phyloP scores from a whole-genome alignment of 139 green algal species.

The Chlorella vulgaris region DNA sequence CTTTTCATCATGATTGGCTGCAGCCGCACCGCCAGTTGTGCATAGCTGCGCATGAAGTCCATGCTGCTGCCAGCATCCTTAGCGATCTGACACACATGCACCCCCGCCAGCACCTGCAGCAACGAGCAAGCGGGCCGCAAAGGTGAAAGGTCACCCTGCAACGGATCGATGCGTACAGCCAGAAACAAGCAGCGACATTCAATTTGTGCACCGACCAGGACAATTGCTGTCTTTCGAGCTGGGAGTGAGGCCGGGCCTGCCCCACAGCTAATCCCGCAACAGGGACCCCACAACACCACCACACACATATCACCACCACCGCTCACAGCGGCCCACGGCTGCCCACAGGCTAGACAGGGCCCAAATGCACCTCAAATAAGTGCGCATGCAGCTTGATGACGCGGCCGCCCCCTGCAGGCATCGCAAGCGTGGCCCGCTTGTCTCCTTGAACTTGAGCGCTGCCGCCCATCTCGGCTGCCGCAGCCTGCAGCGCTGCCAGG shows the following conservation, averaged over 20 bases:
- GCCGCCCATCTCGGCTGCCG: conserved; percentile 26
- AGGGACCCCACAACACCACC: too few relatives aligned
- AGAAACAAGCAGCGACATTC: too few relatives aligned
- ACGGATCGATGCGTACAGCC: too few relatives aligned
- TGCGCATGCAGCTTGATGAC: conserved; percentile 17
- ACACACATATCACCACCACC: too few relatives aligned
- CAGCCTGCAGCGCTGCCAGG: conserved; percentile 6
- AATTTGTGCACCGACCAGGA: too few relatives aligned
- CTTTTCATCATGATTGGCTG: conserved; percentile 26
- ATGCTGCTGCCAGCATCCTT: conserved; percentile 26
- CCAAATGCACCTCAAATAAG: conserved; percentile 33
- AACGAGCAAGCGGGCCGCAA: too few relatives aligned
- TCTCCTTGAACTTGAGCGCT: neutral
- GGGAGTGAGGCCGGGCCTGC: too few relatives aligned
- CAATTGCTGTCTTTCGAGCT: too few relatives aligned
- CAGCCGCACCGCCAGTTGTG: conserved; percentile 14
- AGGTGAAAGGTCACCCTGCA: too few relatives aligned
- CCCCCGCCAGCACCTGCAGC: conserved; percentile 36
- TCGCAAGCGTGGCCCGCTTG: neutral
- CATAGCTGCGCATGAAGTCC: conserved; percentile 28
- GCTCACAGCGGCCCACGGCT: too few relatives aligned
- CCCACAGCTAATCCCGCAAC: too few relatives aligned
- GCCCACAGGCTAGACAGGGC: too few relatives aligned
- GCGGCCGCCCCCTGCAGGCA: conserved; percentile 16
- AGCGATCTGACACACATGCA: conserved; percentile 38